These are phyloP conservation scores for Sporisorium exsertum DNA, from an alignment of 1,284 basidiomycete species.

Conservation along the genomic window DNA sequence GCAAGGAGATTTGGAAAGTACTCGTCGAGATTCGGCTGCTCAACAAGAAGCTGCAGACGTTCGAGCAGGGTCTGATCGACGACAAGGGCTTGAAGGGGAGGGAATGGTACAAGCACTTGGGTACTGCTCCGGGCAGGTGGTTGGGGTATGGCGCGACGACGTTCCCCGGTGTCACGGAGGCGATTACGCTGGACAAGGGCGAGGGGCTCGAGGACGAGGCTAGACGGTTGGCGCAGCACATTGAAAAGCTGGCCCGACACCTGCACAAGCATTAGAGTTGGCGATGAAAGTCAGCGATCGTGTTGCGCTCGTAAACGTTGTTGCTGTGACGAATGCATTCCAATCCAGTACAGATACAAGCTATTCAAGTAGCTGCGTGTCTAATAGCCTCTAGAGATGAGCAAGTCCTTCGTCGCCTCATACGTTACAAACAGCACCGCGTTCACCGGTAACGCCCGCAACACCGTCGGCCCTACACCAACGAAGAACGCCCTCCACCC, in stretches of 20 bases:
- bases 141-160: constrained; percentile 87
- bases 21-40: constrained; percentile 76
- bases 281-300: neutral
- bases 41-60: constrained; percentile 79
- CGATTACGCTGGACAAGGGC: constrained; percentile 66
- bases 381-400: constrained; percentile 28
- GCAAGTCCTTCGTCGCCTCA: constrained; percentile 40
- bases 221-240: constrained; percentile 40
- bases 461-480: constrained; percentile 57
- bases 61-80: constrained; percentile 87
- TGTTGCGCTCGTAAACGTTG: neutral
- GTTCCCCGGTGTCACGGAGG: constrained; percentile 83
- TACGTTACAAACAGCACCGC: constrained; percentile 58
- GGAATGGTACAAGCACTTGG: constrained; percentile 87
- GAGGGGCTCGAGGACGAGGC: constrained; percentile 53
- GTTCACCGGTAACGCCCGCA: constrained; percentile 61
- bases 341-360: neutral
- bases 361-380: neutral
- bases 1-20: constrained; percentile 70
- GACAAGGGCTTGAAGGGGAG: constrained; percentile 76
- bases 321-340: neutral
- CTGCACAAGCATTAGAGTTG: constrained; percentile 31
- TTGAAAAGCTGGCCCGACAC: constrained; percentile 29
- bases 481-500: constrained; percentile 57
- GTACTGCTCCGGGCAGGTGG: constrained; percentile 89